A percentile compares a stretch with the other conserved stretches of the same genome.
These are phyloP conservation scores for Dothidotthia symphoricarpi DNA, from an alignment of 2,329 filamentous ascomycete genomes.

Conservation along the genomic window DNA sequence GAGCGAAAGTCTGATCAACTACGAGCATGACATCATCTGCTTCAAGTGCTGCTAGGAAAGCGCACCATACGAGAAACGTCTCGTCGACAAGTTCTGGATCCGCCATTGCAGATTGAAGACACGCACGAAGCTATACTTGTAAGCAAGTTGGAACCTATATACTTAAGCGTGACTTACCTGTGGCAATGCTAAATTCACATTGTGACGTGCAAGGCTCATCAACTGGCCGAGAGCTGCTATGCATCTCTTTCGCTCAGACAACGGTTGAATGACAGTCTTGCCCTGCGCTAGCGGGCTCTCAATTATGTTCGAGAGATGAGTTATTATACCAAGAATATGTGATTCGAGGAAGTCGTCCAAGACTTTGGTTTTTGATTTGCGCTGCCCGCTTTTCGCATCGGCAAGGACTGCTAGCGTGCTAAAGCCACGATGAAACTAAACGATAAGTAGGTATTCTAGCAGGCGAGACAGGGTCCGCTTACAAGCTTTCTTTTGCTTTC, in stretches of 20 bases:
- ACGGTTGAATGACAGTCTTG: conserved; percentile 51
- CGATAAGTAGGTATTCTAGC: conserved; percentile 3
- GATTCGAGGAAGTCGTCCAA: conserved; percentile 74
- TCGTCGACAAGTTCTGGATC: conserved; percentile 71
- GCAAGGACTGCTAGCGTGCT: conserved; percentile 47
- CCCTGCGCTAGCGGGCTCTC: conserved; percentile 58
- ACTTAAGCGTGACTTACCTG: conserved; percentile 59
- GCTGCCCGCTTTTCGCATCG: conserved; percentile 49
- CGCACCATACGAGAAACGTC: conserved; percentile 81
- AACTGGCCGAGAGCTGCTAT: conserved; percentile 85
- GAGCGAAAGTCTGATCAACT: conserved; percentile 84
- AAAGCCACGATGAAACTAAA: conserved; percentile 51
- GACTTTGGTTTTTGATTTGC: conserved; percentile 54
- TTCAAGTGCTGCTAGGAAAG: conserved; percentile 68
- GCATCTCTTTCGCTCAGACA: conserved; percentile 70
- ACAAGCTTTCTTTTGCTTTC: conserved; percentile 56
- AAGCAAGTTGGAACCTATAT: conserved; percentile 11
- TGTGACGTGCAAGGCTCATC: conserved; percentile 70
- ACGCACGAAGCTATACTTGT: conserved; percentile 74
- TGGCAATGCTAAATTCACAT: conserved; percentile 76
- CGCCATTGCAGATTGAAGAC: conserved; percentile 78
- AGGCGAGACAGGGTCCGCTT: conserved; percentile 30
- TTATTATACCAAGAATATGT: conserved; percentile 83
- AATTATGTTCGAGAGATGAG: conserved; percentile 73
- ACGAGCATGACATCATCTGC: conserved; percentile 76